These are phyloP conservation scores for Apiospora pterosperma DNA, from an alignment of 2,329 filamentous ascomycete genomes.

Conservation along the genomic window DNA sequence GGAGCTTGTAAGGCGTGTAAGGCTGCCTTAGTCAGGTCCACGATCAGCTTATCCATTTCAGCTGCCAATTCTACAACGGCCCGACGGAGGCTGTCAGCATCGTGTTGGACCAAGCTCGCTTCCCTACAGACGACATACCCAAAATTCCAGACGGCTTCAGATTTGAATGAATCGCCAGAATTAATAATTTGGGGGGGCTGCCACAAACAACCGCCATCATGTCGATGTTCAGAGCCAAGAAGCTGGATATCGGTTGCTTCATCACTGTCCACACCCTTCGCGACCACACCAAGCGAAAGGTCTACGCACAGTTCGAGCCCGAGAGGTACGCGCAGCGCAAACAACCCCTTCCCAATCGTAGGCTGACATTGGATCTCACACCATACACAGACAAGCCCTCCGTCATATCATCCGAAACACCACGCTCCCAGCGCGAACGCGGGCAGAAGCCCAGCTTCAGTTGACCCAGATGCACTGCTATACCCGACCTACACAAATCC, in stretches of 20 bases:
- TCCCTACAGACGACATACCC: background rate
- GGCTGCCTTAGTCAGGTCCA: background rate
- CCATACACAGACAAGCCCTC: constrained; percentile 70
- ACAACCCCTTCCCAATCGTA: background rate
- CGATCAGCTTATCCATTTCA: background rate
- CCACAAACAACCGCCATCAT: constrained; percentile 42
- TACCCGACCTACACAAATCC: constrained; percentile 88
- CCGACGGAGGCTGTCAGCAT: background rate
- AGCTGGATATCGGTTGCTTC: constrained; percentile 84
- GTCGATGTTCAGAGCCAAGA: constrained; percentile 87
- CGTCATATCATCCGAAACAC: constrained; percentile 94
- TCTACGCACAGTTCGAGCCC: constrained; percentile 81
- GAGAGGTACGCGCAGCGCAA: constrained; percentile 63
- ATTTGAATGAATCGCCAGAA: background rate
- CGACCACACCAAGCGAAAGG: constrained; percentile 95
- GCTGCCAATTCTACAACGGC: background rate
- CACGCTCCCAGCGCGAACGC: constrained; percentile 73
- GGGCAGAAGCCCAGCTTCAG: constrained; percentile 90
- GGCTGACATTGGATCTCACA: background rate
- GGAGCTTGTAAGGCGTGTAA: background rate
- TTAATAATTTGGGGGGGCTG: background rate
- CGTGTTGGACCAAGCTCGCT: background rate
- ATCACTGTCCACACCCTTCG: constrained; percentile 84
- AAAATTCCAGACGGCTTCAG: background rate
- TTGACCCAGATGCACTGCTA: constrained; percentile 95